phyloP scores from a whole-genome alignment of 2,329 filamentous ascomycete species.

The Exophiala aquamarina region DNA sequence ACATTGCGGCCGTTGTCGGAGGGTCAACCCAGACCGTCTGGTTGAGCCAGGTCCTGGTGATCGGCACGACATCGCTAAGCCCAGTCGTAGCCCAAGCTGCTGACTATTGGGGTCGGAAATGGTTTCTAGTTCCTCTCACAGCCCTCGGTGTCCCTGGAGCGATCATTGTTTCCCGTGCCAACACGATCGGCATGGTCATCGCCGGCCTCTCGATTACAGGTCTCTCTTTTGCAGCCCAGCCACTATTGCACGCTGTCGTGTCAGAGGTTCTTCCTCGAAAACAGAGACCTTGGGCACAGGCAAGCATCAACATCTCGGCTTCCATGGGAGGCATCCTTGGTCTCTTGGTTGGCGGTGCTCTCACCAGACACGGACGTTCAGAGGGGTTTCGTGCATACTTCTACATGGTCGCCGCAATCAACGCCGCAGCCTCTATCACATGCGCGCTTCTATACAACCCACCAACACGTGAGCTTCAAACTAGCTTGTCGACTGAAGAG shows the following conservation, averaged over 20 bases:
- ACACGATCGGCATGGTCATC: constrained; percentile 8
- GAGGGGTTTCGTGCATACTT: constrained; percentile 13
- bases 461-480: constrained; percentile 10
- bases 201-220: constrained; percentile 4
- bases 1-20: constrained; percentile 10
- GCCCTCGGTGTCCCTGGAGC: constrained; percentile 7
- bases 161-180: constrained; percentile 12
- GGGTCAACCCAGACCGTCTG: constrained; percentile 7
- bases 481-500: constrained; percentile 1
- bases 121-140: constrained; percentile 6
- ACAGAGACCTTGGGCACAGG: constrained; percentile 9
- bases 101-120: constrained; percentile 16
- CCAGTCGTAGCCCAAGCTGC: constrained; percentile 14
- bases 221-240: constrained; percentile 6
- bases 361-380: constrained; percentile 1
- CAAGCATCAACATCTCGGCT: constrained; percentile 5
- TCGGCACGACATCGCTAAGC: constrained; percentile 9
- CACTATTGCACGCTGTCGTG: constrained; percentile 9
- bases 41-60: constrained; percentile 11
- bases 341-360: constrained; percentile 5
- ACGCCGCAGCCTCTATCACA: constrained; percentile 2
- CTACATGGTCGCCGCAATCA: constrained; percentile 12
- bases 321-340: constrained; percentile 3
- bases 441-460: constrained; percentile 12
- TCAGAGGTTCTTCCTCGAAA: constrained; percentile 13